A percentile compares a stretch with the other conserved stretches of the same genome.
phyloP scores from a whole-genome alignment of 495 filamentous ascomycete species.

The Hyaloscypha finlandica region DNA sequence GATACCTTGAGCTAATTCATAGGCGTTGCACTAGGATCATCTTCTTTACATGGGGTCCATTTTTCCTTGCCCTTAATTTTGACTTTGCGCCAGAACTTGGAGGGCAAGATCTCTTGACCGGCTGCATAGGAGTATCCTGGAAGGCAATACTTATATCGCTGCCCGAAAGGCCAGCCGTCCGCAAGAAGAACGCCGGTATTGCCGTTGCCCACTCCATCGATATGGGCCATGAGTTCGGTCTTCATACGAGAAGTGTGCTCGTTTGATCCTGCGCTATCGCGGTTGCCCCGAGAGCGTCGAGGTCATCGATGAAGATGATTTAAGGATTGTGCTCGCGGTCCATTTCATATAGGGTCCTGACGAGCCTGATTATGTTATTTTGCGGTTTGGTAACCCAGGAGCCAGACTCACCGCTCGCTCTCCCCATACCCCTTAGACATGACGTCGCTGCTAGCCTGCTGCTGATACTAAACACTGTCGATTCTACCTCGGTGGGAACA shows the following conservation, averaged over 20 bases:
- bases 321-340: not conserved
- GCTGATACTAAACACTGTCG: conserved; percentile 5
- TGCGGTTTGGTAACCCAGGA: too few relatives aligned
- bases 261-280: not conserved
- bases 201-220: conserved; percentile 6
- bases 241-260: not conserved
- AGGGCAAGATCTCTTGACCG: not conserved
- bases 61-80: not conserved
- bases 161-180: not conserved
- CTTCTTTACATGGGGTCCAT: not conserved
- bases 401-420: not conserved
- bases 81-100: not conserved
- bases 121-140: not conserved
- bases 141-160: not conserved
- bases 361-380: not conserved
- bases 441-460: not conserved
- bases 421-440: not conserved
- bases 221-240: conserved; percentile 4
- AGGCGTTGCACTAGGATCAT: not conserved
- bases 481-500: not conserved
- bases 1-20: not conserved
- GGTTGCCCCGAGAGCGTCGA: not conserved
- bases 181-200: not conserved
- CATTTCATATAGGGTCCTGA: not conserved
- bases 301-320: conserved; percentile 2